These are phyloP conservation scores for Passiflora organensis DNA, from an alignment of 345 rosid species.

Conservation along the genomic window DNA sequence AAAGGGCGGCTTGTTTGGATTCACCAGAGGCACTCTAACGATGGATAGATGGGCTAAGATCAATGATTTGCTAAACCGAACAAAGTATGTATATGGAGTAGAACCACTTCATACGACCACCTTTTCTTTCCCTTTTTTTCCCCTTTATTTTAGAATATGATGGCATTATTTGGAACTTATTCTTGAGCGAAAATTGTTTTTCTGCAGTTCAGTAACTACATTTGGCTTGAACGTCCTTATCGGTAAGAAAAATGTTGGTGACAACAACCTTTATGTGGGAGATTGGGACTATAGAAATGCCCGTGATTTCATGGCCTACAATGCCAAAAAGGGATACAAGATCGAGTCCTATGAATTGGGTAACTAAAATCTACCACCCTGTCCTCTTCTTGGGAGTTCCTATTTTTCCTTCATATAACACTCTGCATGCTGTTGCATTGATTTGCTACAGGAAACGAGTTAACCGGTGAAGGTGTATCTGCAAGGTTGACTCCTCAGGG, in stretches of 20 bases:
- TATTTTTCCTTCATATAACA: too few relatives aligned
- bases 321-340: slow-evolving; percentile 41
- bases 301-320: slow-evolving; percentile 40
- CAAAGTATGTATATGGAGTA: slow-evolving; percentile 47
- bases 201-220: slow-evolving; percentile 33
- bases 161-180: not conserved
- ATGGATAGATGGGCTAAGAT: slow-evolving; percentile 56
- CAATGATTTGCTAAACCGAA: slow-evolving; percentile 30
- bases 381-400: not conserved
- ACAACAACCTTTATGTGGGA: slow-evolving; percentile 28
- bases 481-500: slow-evolving; percentile 34
- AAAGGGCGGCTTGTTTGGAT: slow-evolving; percentile 36
- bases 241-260: slow-evolving; percentile 25
- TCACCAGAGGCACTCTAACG: slow-evolving; percentile 41
- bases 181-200: not conserved
- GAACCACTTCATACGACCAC: too few relatives aligned
- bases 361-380: not conserved
- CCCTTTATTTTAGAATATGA: not conserved
- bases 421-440: too few relatives aligned
- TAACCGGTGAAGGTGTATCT: slow-evolving; percentile 41
- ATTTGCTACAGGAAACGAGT: slow-evolving; percentile 47
- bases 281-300: slow-evolving; percentile 44
- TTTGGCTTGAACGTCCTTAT: slow-evolving; percentile 48
- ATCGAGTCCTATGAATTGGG: slow-evolving; percentile 60
- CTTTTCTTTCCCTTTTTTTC: not conserved